These are phyloP conservation scores for Linderina pennispora DNA, from an alignment of 192 early-diverging fungal species.

Conservation along the genomic window DNA sequence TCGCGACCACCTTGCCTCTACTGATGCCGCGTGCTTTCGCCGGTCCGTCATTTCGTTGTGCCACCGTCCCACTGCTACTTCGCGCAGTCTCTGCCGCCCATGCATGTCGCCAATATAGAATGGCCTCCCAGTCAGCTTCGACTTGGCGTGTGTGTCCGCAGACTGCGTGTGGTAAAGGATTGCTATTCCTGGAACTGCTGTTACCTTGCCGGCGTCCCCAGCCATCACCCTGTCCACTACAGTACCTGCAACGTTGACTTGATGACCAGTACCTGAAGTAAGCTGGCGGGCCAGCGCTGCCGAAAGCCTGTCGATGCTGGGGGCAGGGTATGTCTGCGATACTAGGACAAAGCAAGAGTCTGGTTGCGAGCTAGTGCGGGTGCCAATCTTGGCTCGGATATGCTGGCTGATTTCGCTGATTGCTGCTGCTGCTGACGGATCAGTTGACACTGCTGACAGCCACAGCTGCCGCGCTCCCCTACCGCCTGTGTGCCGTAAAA, in stretches of 20 bases:
- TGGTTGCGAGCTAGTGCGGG: neutral
- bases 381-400: too few species aligned
- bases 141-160: neutral
- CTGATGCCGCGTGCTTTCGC: too few species aligned
- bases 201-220: neutral
- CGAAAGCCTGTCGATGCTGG: conserved; percentile 6
- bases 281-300: conserved; percentile 1
- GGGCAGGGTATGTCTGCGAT: conserved; percentile 17
- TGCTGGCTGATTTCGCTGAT: too few species aligned
- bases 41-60: conserved; percentile 24
- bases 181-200: conserved; percentile 17
- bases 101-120: conserved; percentile 41
- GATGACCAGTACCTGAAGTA: neutral
- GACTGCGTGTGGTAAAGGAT: conserved; percentile 15
- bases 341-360: conserved; percentile 31
- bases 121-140: conserved; percentile 7
- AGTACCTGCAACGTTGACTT: conserved; percentile 6
- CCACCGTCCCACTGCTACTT: conserved; percentile 37
- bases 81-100: conserved; percentile 37
- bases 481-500: too few species aligned
- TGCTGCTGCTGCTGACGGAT: conserved; percentile 6
- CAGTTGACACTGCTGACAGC: conserved; percentile 21
- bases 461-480: conserved; percentile 11
- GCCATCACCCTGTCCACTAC: conserved; percentile 19
- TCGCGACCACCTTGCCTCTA: too few species aligned